phyloP scores from a whole-genome alignment of 352 stramenopile genomes.

The Aphanomyces euteiches region DNA sequence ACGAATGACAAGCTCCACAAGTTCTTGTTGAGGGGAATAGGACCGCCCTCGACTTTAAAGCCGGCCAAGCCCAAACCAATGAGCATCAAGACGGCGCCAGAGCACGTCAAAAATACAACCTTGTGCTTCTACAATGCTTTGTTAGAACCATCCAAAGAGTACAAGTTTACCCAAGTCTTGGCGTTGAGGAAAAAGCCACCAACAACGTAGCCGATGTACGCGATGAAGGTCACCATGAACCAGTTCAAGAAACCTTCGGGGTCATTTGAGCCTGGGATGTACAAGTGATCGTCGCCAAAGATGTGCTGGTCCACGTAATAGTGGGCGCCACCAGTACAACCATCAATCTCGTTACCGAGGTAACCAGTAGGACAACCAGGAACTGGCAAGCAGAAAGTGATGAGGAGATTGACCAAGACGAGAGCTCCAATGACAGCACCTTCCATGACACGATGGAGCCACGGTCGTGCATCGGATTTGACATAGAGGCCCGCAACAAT shows the following conservation, averaged over 20 bases:
- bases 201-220: constrained; percentile 63
- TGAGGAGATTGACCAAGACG: constrained; percentile 42
- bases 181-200: constrained; percentile 37
- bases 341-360: constrained; percentile 44
- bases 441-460: neutral
- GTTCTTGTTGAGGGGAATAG: constrained; percentile 85
- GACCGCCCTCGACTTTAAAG: constrained; percentile 19
- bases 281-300: constrained; percentile 60
- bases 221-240: constrained; percentile 55
- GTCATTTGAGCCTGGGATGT: constrained; percentile 61
- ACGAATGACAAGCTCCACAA: constrained; percentile 75
- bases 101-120: neutral
- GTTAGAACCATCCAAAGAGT: neutral
- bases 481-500: constrained; percentile 3
- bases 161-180: constrained; percentile 2
- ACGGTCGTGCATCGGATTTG: constrained; percentile 1
- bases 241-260: constrained; percentile 77
- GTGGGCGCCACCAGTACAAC: constrained; percentile 77
- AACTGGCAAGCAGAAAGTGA: constrained; percentile 54
- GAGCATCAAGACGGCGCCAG: neutral
- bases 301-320: constrained; percentile 59
- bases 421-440: neutral
- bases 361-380: constrained; percentile 72
- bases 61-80: constrained; percentile 7
- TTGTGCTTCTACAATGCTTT: constrained; percentile 1